Base-by-base conservation (phyloP, 805 yeast genomes). In the Lipomyces japonicus region DNA sequence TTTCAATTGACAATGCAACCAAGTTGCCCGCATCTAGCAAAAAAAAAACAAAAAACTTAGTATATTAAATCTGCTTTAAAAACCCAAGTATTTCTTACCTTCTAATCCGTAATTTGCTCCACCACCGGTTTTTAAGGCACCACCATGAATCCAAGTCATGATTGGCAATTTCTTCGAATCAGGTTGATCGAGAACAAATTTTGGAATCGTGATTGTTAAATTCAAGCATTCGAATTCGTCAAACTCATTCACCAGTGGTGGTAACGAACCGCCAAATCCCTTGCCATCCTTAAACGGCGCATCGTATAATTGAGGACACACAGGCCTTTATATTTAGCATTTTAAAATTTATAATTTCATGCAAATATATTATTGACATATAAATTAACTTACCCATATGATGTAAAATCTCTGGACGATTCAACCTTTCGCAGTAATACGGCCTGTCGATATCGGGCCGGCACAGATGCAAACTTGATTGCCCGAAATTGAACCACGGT, bases 131-230 rank as follows among this genome's bases (percentile, higher is more conserved):
- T 71, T 75, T 24, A 73, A 57, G 64, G 70, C 72, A 4, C 77
- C 77, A 24, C 77, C 77, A 59, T 72, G 76, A 34, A 72, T 58
- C 58, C 68, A 71, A 3, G 32, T 42, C 54, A 50, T 45, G 3
- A 39, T 43, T 18, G 54, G 54, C 3, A 46, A 42, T 18, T 28
- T 12, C 9, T 25, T 32, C 23, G n/a, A 14, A 6, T 25, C 22
- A 9, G 32, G 6, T 14, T n/a, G 34, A 5, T 40, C 26, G 7
- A 49, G 45, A 2, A 44, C 39, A 28, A 30, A 31, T 2, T 24
- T 26, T 6, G 54, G 54, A 14, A 46, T 26, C 0, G 54, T 43
- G 23, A 50, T 22, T 12, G 54, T 46, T 32, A 50, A 19, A 34
- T 50, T 50, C 32, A 50, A 16, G 31, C 54, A 50, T 26, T 42